A percentile compares a stretch with the other conserved stretches of the same genome.
These are phyloP conservation scores for Dioscorea dumetorum DNA, from an alignment of 106 monocot genomes.

Conservation along the genomic window DNA sequence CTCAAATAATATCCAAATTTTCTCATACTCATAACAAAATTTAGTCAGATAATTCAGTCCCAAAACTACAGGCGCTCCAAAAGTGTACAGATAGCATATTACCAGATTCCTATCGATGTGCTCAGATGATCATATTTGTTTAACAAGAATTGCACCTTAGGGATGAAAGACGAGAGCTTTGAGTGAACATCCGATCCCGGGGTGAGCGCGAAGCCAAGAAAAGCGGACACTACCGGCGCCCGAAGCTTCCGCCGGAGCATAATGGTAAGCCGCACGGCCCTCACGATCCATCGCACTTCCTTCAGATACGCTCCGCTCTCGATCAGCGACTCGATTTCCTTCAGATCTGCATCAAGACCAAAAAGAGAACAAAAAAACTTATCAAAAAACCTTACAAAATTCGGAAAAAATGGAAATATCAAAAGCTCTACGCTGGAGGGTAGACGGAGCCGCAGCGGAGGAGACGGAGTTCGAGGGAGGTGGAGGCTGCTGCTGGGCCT, in stretches of 20 bases:
- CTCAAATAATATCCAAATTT: no score
- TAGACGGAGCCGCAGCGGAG: slow-evolving; percentile 6
- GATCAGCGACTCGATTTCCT: slow-evolving; percentile 78
- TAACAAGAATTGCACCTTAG: slow-evolving; percentile 42
- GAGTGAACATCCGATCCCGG: slow-evolving; percentile 59
- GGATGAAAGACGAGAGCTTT: slow-evolving; percentile 57
- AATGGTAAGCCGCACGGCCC: slow-evolving; percentile 86
- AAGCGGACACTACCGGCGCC: slow-evolving; percentile 27
- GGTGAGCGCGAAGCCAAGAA: slow-evolving; percentile 43
- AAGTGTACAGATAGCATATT: no score
- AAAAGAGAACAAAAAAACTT: not conserved
- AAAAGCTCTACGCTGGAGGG: slow-evolving; percentile 43
- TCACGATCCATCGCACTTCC: slow-evolving; percentile 79
- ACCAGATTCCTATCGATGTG: no score
- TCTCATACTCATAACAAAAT: no score
- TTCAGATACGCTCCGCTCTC: slow-evolving; percentile 73
- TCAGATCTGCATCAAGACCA: slow-evolving; percentile 49
- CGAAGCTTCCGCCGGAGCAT: slow-evolving; percentile 63
- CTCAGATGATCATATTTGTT: no score
- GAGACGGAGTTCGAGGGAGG: not conserved
- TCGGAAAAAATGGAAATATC: not conserved
- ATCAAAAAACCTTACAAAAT: not conserved
- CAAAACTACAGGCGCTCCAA: no score
- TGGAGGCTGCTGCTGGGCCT: slow-evolving; percentile 14
- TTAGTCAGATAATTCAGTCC: no score